Conservation (phyloP, 2,329 filamentous ascomycete species). For the Elsinoe perseae region DNA sequence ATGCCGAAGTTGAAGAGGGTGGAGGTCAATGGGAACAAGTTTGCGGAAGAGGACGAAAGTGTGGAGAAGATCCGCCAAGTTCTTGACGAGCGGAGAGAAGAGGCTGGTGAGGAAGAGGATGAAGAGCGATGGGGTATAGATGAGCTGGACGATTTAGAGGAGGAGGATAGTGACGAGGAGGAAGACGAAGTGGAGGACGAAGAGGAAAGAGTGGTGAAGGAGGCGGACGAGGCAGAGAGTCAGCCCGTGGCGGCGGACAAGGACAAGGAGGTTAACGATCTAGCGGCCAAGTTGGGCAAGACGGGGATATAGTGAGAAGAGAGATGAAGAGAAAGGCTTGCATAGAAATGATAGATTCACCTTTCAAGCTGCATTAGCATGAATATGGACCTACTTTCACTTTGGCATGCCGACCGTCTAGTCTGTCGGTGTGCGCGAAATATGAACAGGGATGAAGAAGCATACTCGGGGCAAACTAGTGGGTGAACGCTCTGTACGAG, state of each 20-base stretch:
- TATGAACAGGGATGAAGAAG: no score
- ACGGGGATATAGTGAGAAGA: constrained; percentile 40
- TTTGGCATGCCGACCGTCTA: no score
- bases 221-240: constrained; percentile 64
- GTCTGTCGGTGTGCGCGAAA: no score
- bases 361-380: background rate
- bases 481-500: no score
- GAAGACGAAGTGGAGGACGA: constrained; percentile 55
- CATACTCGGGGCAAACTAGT: no score
- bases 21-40: constrained; percentile 94
- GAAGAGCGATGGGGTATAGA: constrained; percentile 83
- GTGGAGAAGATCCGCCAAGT: constrained; percentile 58
- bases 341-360: background rate
- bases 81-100: constrained; percentile 50
- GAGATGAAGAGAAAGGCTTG: background rate
- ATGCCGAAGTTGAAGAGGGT: constrained; percentile 75
- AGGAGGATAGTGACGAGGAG: constrained; percentile 61
- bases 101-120: constrained; percentile 49
- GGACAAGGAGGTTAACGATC: constrained; percentile 70
- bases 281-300: constrained; percentile 70
- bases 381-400: background rate
- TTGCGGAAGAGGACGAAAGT: constrained; percentile 72
- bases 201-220: constrained; percentile 60
- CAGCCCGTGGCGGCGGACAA: constrained; percentile 63
- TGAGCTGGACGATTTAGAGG: constrained; percentile 77